phyloP scores from a whole-genome alignment of 23 red algal genomes.

The Cyanidioschyzon merolae region DNA sequence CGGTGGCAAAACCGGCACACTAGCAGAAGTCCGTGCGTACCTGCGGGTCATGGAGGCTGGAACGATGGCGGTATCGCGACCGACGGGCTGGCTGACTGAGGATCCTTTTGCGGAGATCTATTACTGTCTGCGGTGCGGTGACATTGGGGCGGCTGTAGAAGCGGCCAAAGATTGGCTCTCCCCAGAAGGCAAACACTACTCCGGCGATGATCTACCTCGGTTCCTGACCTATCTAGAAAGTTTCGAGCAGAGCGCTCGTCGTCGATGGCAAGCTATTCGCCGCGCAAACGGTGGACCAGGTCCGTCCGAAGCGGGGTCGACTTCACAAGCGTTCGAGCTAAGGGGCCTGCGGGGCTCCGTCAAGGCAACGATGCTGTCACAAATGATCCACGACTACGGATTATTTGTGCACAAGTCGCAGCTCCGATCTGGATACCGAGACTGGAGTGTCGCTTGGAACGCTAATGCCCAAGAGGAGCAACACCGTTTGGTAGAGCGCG shows the following conservation, averaged over 20 bases:
- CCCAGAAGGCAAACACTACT: conserved; percentile 12
- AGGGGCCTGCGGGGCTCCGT: conserved; percentile 28
- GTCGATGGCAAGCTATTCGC: neutral
- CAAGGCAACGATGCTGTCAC: conserved; percentile 28
- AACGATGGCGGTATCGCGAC: conserved; percentile 26
- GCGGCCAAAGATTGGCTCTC: conserved; percentile 35
- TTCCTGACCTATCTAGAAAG: neutral
- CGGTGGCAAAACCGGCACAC: conserved; percentile 52
- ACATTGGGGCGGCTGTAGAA: conserved; percentile 30
- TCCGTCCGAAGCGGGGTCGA: conserved; percentile 22
- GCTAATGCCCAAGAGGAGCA: neutral
- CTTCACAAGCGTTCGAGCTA: neutral
- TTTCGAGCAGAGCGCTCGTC: conserved; percentile 19
- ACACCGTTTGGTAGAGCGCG: conserved; percentile 21
- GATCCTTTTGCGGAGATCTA: conserved; percentile 56
- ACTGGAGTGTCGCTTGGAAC: neutral
- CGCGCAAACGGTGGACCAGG: conserved; percentile 12
- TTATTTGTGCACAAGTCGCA: conserved; percentile 22
- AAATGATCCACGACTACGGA: conserved; percentile 57
- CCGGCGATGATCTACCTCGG: neutral
- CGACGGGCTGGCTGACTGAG: conserved; percentile 26
- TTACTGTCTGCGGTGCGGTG: conserved; percentile 55
- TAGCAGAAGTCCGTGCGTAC: conserved; percentile 62
- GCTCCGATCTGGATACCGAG: neutral
- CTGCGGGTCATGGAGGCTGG: conserved; percentile 46